Conservation (phyloP, 2,329 filamentous ascomycete species). For the Diaporthe aspalathi region DNA sequence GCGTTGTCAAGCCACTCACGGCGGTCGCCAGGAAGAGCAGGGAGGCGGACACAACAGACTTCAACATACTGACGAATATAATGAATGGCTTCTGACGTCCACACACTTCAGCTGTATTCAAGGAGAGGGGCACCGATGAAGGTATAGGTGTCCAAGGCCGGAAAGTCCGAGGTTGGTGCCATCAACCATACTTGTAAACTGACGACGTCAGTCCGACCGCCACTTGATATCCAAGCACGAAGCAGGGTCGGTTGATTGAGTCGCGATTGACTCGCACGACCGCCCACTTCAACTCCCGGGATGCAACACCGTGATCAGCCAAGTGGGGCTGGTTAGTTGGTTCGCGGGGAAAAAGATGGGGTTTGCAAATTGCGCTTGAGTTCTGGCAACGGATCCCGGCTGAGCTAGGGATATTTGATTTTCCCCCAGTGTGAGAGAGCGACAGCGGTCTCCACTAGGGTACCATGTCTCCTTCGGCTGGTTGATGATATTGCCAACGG, state of each 20-base stretch:
- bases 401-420: constrained; percentile 12
- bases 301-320: constrained; percentile 13
- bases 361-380: constrained; percentile 21
- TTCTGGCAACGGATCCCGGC: constrained; percentile 20
- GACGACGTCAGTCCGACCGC: background rate
- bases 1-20: constrained; percentile 8
- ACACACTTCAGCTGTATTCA: background rate
- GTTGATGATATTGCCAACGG: background rate
- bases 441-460: background rate
- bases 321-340: constrained; percentile 18
- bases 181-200: background rate
- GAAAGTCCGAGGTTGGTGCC: background rate
- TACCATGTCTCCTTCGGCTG: background rate
- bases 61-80: background rate
- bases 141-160: background rate
- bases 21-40: background rate
- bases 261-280: constrained; percentile 6
- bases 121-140: background rate
- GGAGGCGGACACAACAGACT: background rate
- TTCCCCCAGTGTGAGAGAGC: background rate
- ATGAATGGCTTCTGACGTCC: background rate
- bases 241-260: constrained; percentile 7
- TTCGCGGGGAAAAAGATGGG: constrained; percentile 28
- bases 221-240: background rate
- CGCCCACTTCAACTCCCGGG: constrained; percentile 5